Base-by-base conservation (phyloP, 495 filamentous ascomycete species). In the Letharia columbiana region DNA sequence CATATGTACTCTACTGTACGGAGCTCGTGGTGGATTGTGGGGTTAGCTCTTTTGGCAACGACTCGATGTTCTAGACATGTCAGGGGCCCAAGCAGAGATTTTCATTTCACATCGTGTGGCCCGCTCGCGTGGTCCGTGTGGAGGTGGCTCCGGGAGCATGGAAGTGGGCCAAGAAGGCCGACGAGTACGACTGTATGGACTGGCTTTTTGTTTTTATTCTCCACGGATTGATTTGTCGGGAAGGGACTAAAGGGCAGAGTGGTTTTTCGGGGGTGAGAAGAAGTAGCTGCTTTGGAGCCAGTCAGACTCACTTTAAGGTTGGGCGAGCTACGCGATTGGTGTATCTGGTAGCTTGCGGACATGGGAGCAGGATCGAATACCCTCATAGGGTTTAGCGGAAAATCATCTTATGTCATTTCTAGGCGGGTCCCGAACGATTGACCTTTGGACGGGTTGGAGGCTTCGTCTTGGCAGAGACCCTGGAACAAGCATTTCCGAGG, bases 1-100 rank as follows among this genome's bases (percentile, higher is more conserved):
- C 64, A 66, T 66, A 66, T 40, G 45, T 52, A 60, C 23, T 28
- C 23, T 28, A 28, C 23, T 28, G 23, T 28, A 28, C 23, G 23
- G 23, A 28, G 23, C 23, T 28, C 23, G 37, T 66, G 57, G 40
- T 45, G 0, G 41, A 66, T 40, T 66, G 45, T 62, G 64, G 64
- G 64, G 59, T 56, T 66, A 66, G 57, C 33, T 66, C 31, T 59
- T 31, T 12, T 31, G 18, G 31, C 54, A 56, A 50, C 28, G 45
- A 49, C 4, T 63, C n/a, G 44, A 49, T 37, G 52, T 60, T 45
- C 42, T 60, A 45, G 54, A 17, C 41, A 40, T 49, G 63, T 65
- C 63, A 65, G 63, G 64, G 64, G 64, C 58, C 64, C 45, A 61
- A 50, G 49, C 58, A 66, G 45, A 66, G 45, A 66, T 61, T 66